Conservation (phyloP, 1,284 basidiomycete species). For the Apiotrichum gracile region DNA sequence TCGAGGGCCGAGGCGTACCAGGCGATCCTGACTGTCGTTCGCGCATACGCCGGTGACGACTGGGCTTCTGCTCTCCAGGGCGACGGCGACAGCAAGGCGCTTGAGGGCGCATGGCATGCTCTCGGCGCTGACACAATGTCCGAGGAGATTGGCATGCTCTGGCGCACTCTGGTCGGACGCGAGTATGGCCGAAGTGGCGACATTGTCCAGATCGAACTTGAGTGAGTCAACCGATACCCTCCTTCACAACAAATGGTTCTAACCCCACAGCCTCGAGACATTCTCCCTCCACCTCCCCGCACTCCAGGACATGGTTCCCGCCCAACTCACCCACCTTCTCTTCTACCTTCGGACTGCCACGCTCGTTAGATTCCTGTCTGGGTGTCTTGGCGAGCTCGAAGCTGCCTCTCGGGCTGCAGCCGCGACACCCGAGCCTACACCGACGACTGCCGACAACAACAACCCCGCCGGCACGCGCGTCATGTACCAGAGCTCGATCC, state of each 20-base stretch:
- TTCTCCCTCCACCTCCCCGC: constrained; percentile 33
- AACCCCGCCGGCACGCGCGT: neutral
- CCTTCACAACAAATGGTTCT: constrained; percentile 7
- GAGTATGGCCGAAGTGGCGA: constrained; percentile 20
- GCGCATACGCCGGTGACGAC: constrained; percentile 20
- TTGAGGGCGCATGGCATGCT: constrained; percentile 17
- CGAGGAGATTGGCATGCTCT: constrained; percentile 21
- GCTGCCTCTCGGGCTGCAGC: neutral
- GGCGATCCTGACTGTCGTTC: constrained; percentile 35
- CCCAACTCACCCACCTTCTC: constrained; percentile 30
- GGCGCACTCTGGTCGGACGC: constrained; percentile 21
- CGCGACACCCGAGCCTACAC: neutral
- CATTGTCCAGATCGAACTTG: constrained; percentile 27
- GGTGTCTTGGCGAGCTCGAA: constrained; percentile 5
- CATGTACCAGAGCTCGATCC: constrained; percentile 1
- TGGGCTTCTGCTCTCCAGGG: constrained; percentile 31
- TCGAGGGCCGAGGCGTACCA: constrained; percentile 22
- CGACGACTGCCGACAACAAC: constrained; percentile 8
- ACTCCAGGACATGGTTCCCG: constrained; percentile 19
- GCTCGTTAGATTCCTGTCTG: constrained; percentile 27
- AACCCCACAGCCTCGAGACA: constrained; percentile 6
- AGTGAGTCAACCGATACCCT: constrained; percentile 24
- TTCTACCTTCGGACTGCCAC: constrained; percentile 35
- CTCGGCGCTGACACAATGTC: constrained; percentile 12
- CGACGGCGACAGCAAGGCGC: constrained; percentile 14